Evolutionary conservation across 306 rosid species (phyloP).

Genomic region (Crotalaria pallida): DNA sequence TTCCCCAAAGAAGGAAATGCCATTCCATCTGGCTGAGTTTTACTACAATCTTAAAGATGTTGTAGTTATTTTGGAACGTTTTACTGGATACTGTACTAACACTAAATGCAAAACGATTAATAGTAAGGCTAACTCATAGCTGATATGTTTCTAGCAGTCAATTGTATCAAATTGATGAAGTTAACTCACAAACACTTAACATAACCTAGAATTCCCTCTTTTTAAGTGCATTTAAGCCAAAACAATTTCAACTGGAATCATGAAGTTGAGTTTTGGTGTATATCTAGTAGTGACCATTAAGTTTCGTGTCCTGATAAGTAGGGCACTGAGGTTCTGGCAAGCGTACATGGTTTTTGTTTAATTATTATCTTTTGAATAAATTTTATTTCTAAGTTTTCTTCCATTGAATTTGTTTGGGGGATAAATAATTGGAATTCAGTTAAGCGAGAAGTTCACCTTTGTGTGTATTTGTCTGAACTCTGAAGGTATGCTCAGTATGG

Average conservation of each 20-base stretch:
- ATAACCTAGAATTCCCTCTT: neutral
- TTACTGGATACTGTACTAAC: neutral
- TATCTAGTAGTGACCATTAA: neutral
- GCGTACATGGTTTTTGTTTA: neutral
- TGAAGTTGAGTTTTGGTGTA: neutral
- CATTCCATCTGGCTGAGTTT: neutral
- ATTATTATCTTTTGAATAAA: neutral
- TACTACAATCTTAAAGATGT: neutral
- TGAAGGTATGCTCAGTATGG: constrained; percentile 94
- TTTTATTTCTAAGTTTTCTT: neutral
- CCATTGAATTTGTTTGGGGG: neutral
- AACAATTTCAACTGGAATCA: neutral
- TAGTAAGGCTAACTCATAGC: neutral
- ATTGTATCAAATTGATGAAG: neutral
- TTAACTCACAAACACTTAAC: neutral
- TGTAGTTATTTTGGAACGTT: neutral
- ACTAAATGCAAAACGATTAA: neutral
- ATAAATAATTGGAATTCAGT: neutral
- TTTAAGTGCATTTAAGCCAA: neutral
- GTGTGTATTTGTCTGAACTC: too few species aligned
- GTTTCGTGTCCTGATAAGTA: neutral
- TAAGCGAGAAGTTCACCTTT: constrained; percentile 3
- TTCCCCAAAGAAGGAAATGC: neutral
- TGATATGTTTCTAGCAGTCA: neutral
- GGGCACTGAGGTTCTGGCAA: neutral